Evolutionary conservation across 1,284 basidiomycete genomes (phyloP).

Genomic region (Agroathelia rolfsii): DNA sequence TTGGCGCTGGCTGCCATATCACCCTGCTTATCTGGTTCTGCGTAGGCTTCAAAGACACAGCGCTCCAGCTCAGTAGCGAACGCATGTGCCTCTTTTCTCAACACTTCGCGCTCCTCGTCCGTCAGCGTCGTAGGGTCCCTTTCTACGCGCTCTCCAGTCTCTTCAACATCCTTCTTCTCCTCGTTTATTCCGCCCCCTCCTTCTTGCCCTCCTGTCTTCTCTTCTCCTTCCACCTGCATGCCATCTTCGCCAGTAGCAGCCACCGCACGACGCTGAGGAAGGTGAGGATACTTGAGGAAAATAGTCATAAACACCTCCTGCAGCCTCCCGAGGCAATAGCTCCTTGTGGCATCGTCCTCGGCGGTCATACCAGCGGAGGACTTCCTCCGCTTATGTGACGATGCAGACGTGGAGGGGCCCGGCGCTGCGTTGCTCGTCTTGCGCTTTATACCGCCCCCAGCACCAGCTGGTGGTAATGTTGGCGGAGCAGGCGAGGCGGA

Average conservation of each 20-base stretch:
- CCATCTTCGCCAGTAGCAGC: slow-evolving; percentile 14
- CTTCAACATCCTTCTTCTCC: slow-evolving; percentile 28
- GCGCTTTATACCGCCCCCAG: slow-evolving; percentile 27
- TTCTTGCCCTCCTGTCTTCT: slow-evolving; percentile 14
- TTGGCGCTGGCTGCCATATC: slow-evolving; percentile 57
- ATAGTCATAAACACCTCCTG: slow-evolving; percentile 59
- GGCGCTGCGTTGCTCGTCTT: slow-evolving; percentile 23
- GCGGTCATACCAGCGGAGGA: slow-evolving; percentile 25
- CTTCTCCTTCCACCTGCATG: slow-evolving; percentile 6
- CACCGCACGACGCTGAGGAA: slow-evolving; percentile 14
- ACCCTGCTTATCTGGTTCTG: slow-evolving; percentile 68
- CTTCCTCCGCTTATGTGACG: slow-evolving; percentile 34
- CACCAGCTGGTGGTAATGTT: too few species aligned
- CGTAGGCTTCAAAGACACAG: slow-evolving; percentile 60
- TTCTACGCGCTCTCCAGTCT: slow-evolving; percentile 11
- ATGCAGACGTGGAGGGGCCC: slow-evolving; percentile 20
- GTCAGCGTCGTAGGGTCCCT: slow-evolving; percentile 28
- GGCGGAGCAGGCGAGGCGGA: too few species aligned
- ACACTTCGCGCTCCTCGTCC: slow-evolving; percentile 46
- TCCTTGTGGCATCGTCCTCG: slow-evolving; percentile 60
- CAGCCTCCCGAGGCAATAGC: slow-evolving; percentile 67
- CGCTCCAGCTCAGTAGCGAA: slow-evolving; percentile 63
- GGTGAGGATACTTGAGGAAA: slow-evolving; percentile 55
- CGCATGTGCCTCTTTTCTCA: slow-evolving; percentile 42
- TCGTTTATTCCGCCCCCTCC: slow-evolving; percentile 18